phyloP scores from a whole-genome alignment of 768 basidiomycete species.

The Russula sp. region DNA sequence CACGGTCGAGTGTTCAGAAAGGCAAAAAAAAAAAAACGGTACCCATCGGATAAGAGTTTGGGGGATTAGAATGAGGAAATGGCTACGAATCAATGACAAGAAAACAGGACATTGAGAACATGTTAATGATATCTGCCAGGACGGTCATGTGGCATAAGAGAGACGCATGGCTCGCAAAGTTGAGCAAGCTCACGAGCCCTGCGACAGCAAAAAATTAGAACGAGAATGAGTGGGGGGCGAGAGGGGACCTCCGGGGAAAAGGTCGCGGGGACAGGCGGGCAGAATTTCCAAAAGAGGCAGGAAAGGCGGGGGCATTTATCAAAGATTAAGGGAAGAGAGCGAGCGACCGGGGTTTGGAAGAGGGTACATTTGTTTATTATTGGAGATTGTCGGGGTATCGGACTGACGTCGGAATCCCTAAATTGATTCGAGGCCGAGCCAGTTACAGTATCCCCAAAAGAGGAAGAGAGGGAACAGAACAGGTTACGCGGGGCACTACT shows the following conservation, averaged over 20 bases:
- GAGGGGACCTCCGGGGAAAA: neutral
- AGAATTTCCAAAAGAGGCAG: neutral
- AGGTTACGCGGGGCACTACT: slow-evolving; percentile 5
- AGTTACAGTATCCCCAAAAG: slow-evolving; percentile 3
- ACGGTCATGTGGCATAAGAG: neutral
- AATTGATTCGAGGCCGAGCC: too few species aligned
- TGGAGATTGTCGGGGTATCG: neutral
- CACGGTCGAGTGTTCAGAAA: slow-evolving; percentile 13
- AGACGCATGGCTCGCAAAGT: neutral
- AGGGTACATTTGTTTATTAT: neutral
- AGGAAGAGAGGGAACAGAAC: neutral
- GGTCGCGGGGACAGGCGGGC: neutral
- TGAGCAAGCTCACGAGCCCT: neutral
- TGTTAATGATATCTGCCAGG: neutral
- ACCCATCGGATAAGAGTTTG: slow-evolving; percentile 13
- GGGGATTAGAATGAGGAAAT: neutral
- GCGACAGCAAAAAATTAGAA: neutral
- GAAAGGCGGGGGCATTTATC: slow-evolving; percentile 3
- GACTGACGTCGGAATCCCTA: neutral
- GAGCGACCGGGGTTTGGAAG: neutral
- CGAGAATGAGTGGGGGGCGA: neutral
- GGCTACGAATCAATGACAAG: neutral
- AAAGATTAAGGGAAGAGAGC: neutral
- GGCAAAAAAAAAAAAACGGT: neutral
- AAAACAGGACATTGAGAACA: neutral